Conservation (phyloP, 2,329 filamentous ascomycete species). For the Monosporascus sp. region DNA sequence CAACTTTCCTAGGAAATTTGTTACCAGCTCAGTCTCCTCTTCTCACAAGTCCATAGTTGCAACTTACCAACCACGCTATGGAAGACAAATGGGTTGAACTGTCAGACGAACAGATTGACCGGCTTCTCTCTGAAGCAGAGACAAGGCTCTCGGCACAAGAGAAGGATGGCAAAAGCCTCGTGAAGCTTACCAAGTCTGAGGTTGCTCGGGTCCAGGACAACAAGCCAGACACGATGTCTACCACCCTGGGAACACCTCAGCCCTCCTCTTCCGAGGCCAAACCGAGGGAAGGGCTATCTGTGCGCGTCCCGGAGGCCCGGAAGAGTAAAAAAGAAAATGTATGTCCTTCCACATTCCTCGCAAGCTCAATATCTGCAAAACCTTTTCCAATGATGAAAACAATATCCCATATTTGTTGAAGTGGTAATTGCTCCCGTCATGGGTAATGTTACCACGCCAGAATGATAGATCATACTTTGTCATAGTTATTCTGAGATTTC, state of each 20-base stretch:
- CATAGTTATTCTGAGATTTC: constrained; percentile 70
- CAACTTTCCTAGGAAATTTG: neutral
- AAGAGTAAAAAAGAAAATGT: constrained; percentile 27
- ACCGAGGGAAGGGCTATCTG: constrained; percentile 15
- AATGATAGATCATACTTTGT: constrained; percentile 46
- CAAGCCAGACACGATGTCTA: constrained; percentile 3
- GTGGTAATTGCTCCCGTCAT: constrained; percentile 75
- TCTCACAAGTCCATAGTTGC: neutral
- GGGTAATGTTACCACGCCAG: constrained; percentile 65
- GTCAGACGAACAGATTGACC: constrained; percentile 58
- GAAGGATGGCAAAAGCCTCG: constrained; percentile 23
- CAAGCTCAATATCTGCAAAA: constrained; percentile 1
- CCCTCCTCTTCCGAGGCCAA: constrained; percentile 8
- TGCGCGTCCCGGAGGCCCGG: constrained; percentile 21
- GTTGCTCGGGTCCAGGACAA: constrained; percentile 6
- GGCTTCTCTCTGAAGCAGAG: constrained; percentile 60
- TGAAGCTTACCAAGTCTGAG: constrained; percentile 26
- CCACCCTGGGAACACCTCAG: neutral
- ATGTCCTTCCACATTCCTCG: constrained; percentile 10
- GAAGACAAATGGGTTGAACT: constrained; percentile 37
- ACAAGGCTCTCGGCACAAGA: constrained; percentile 38
- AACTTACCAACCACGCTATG: constrained; percentile 16
- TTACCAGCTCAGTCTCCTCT: neutral
- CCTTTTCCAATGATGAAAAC: constrained; percentile 66
- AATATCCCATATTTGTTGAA: constrained; percentile 65